phyloP scores from a whole-genome alignment of 139 green algal genomes.

The Astrephomene gubernaculifera region DNA sequence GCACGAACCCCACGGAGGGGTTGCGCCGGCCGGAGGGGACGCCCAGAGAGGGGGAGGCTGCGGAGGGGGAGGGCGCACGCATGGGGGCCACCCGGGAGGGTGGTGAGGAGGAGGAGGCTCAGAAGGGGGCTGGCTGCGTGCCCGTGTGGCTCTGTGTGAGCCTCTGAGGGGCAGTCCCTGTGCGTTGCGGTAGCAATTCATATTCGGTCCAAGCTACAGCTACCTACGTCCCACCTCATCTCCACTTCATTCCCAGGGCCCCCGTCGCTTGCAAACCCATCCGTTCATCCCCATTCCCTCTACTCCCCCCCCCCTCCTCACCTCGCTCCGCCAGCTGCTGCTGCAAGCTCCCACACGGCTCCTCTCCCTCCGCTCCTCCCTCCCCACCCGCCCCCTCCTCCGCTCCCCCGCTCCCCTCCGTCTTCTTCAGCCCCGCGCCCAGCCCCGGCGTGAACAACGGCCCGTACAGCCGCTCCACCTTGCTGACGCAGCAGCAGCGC shows the following conservation, averaged over 20 bases:
- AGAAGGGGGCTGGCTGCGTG: too few relatives aligned
- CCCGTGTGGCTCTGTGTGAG: too few relatives aligned
- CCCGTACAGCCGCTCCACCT: conserved; percentile 38
- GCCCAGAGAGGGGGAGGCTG: conserved; percentile 36
- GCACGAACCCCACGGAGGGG: conserved; percentile 36
- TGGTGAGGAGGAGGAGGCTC: not conserved
- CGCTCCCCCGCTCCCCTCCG: not conserved
- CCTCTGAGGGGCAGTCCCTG: too few relatives aligned
- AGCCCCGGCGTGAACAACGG: conserved; percentile 35
- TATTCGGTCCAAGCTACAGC: too few relatives aligned
- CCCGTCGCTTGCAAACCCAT: not conserved
- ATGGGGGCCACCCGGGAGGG: too few relatives aligned
- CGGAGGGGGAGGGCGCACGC: too few relatives aligned
- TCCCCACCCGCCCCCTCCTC: conserved; percentile 12
- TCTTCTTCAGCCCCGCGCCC: conserved; percentile 9
- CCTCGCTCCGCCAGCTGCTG: conserved; percentile 40
- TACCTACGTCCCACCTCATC: not conserved
- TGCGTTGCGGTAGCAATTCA: too few relatives aligned
- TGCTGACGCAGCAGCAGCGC: conserved; percentile 45
- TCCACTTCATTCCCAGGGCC: not conserved
- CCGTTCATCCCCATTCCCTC: not conserved
- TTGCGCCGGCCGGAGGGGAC: conserved; percentile 30
- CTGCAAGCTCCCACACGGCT: conserved; percentile 29
- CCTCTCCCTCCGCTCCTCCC: not conserved
- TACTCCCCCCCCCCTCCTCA: not conserved